These are phyloP conservation scores for Ganoderma sinense DNA, from an alignment of 1,284 basidiomycete genomes.

Conservation along the genomic window DNA sequence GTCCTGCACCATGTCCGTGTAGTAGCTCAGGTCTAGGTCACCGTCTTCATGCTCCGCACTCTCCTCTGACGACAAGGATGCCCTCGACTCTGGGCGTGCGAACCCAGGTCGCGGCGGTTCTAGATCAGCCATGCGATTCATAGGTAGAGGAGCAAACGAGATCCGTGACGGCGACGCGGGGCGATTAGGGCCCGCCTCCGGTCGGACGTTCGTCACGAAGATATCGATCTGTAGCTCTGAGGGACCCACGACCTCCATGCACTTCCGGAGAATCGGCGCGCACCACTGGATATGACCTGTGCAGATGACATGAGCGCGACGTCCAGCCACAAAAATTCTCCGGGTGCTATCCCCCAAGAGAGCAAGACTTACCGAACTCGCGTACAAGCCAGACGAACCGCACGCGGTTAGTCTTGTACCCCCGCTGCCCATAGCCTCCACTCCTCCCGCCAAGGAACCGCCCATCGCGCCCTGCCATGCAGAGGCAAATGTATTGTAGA, in stretches of 20 bases:
- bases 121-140: constrained; percentile 35
- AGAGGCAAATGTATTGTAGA: constrained; percentile 74
- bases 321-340: not conserved
- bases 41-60: constrained; percentile 42
- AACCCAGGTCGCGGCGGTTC: constrained; percentile 54
- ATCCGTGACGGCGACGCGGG: constrained; percentile 14
- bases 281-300: constrained; percentile 88
- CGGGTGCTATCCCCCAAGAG: not conserved
- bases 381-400: constrained; percentile 88
- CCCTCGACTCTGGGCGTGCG: constrained; percentile 29
- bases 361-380: constrained; percentile 73
- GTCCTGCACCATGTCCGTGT: constrained; percentile 47
- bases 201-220: constrained; percentile 73
- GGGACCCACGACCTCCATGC: constrained; percentile 66
- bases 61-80: constrained; percentile 36
- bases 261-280: constrained; percentile 72
- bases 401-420: constrained; percentile 64
- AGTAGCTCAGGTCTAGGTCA: constrained; percentile 57
- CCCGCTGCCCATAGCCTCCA: constrained; percentile 52
- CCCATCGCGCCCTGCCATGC: constrained; percentile 64
- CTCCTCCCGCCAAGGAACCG: constrained; percentile 50
- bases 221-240: constrained; percentile 79
- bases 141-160: constrained; percentile 17
- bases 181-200: constrained; percentile 20
- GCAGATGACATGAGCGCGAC: constrained; percentile 4